Evolutionary conservation across 306 rosid genomes (phyloP), one percentile per base, ranked within the genome.

Genomic region (Arachis stenosperma): DNA sequence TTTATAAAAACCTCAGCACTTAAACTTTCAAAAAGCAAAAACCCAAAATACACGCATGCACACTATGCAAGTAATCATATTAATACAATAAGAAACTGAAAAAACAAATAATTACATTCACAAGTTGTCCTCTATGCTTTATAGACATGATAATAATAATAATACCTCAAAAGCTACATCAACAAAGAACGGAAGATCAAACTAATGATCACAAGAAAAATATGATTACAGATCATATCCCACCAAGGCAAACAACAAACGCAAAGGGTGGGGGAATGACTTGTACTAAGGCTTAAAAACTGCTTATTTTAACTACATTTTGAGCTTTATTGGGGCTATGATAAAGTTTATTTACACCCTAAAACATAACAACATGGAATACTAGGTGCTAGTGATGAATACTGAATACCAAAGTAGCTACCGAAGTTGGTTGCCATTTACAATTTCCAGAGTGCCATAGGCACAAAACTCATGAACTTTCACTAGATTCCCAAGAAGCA

Each of bases 401-500:
- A 33, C 2, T 33, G 56, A 60, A 61, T 55, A 61, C 75, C 17
- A 79, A 6, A 33, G 48, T 11, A 61, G 44, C 73, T 69, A 68
- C 80, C 36, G 37, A 9, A 56, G 41, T 10, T 61, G 66, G 57
- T 55, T 75, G 48, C 9, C 66, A 61, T 55, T 62, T 71, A 66
- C 67, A 79, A 30, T 50, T 71, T 65, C 17, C 58, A 70, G 47
- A 33, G 60, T 56, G 42, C 70, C 17, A 39, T 40, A 22, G 52
- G 51, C 55, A 55, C 50, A 63, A 74, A 67, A 43, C 55, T 37
- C 13, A 15, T 15, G 39, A 40, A 69, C 77, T 86, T 84, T 82
- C 81, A 42, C 44, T 29, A 55, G 83, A 59, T 67, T 81, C 84
- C 79, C 55, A 60, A 10, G 76, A 29, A 6, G 17, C 74, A 67